Conservation (phyloP, 768 basidiomycete genomes). For the Russula sp. region DNA sequence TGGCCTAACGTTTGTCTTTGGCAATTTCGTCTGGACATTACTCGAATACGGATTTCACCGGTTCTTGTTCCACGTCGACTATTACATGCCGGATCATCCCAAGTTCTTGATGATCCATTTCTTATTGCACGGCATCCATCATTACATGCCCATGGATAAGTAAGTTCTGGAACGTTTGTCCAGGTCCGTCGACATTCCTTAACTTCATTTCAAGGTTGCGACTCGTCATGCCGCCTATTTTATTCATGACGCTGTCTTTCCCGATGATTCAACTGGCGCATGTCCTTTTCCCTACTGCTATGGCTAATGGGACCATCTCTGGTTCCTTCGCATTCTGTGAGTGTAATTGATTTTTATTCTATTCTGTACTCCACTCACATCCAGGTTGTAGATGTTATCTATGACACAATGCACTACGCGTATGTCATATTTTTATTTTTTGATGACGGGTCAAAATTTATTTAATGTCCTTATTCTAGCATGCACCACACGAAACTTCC, state of each 20-base stretch:
- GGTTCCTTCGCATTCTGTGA: slow-evolving; percentile 74
- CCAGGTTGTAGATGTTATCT: slow-evolving; percentile 58
- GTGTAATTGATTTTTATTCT: slow-evolving; percentile 32
- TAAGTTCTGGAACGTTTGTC: slow-evolving; percentile 37
- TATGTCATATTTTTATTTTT: slow-evolving; percentile 41
- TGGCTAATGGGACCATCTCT: slow-evolving; percentile 90
- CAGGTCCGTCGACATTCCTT: slow-evolving; percentile 15
- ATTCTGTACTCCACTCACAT: slow-evolving; percentile 20
- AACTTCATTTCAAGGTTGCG: slow-evolving; percentile 53
- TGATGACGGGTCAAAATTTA: not conserved
- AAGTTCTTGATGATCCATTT: slow-evolving; percentile 85
- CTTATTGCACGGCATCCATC: slow-evolving; percentile 91
- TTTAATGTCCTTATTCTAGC: slow-evolving; percentile 38
- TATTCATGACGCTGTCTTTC: slow-evolving; percentile 72
- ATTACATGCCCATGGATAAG: slow-evolving; percentile 97
- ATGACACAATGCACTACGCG: slow-evolving; percentile 93
- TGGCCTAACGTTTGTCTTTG: slow-evolving; percentile 68
- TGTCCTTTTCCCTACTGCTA: slow-evolving; percentile 70
- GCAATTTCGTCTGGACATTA: slow-evolving; percentile 91
- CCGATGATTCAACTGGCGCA: slow-evolving; percentile 90
- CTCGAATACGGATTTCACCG: slow-evolving; percentile 92
- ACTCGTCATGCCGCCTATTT: slow-evolving; percentile 92
- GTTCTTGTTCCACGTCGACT: slow-evolving; percentile 96
- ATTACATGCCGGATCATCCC: slow-evolving; percentile 77
- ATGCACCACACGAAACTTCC: slow-evolving; percentile 87